Base-by-base conservation (phyloP, 345 rosid genomes). In the Brassica incana region DNA sequence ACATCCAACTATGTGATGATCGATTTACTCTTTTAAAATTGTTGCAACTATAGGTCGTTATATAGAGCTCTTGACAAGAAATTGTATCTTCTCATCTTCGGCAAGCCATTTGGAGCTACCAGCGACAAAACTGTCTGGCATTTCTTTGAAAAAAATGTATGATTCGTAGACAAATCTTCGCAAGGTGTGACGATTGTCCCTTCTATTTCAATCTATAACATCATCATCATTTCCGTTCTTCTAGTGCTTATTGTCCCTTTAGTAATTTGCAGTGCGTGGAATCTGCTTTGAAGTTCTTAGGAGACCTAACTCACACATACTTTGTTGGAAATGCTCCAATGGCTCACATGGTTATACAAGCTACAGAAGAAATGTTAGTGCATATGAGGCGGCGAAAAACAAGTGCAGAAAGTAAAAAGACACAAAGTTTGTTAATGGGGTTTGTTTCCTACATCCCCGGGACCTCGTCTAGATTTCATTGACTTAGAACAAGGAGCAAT, bases 281-380 rank as follows among this genome's bases (percentile, higher is more conserved):
- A 83, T 85, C 91, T 81, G 99, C 98, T 63, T 82, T 95, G 58
- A 67, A 86, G 61, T 90, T 91, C 52, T 54, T 92, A 58, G 98
- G 97, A 58, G 92, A 89, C 74, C 90, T 95, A 9, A 88, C 94
- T 27, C 91, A 87, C 64, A 91, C 97, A 16, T 95, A 91, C 80
- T 95, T 95, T 84, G 98, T 89, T 60, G 99, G 99, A 70, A 95
- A 92, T 80, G 94, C 98, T 81, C 99, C 98, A 32, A 95, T 90
- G 94, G 99, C 93, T 74, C 99, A 93, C 81, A 82, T 89, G 84
- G 94, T 73, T 65, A 74, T 86, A 5, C 82, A 86, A 74, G 85
- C 85, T 64, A 62, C 75, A 25, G 87, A 90, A 66, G 82, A 76
- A 71, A 20, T 20, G 23, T 20, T 20, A 20, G 23, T 20, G 23